Evolutionary conservation across 495 filamentous ascomycete species (phyloP).

Genomic region (Neurospora sp.): DNA sequence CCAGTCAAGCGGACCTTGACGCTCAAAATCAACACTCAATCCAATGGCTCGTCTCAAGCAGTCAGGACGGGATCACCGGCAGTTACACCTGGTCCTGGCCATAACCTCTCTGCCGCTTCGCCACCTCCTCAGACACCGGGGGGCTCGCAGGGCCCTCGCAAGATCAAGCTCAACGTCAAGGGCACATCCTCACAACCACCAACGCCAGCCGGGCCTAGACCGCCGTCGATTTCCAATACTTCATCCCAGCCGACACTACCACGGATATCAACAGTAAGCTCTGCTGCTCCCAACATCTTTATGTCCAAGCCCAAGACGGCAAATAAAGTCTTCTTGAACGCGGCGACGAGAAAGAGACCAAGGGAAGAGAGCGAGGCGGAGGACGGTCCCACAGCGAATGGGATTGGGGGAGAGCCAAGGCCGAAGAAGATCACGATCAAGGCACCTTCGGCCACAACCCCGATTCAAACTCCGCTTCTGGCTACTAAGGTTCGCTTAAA

Average conservation of each 20-base stretch:
- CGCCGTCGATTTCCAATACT: slow-evolving; percentile 4
- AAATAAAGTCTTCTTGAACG: slow-evolving; percentile 26
- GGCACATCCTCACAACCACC: slow-evolving; percentile 28
- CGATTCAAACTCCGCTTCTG: background rate
- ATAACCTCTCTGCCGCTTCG: slow-evolving; percentile 13
- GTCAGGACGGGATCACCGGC: background rate
- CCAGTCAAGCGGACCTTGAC: slow-evolving; percentile 12
- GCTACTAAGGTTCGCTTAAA: slow-evolving; percentile 27
- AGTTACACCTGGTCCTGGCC: slow-evolving; percentile 3
- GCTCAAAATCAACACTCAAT: slow-evolving; percentile 13
- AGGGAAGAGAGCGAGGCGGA: slow-evolving; percentile 32
- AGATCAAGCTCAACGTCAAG: slow-evolving; percentile 44
- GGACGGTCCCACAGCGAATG: slow-evolving; percentile 25
- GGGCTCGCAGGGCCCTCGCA: slow-evolving; percentile 25
- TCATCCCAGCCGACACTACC: background rate
- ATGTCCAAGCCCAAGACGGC: slow-evolving; percentile 40
- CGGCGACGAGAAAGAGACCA: slow-evolving; percentile 36
- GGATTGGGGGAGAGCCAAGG: slow-evolving; percentile 13
- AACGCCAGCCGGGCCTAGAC: slow-evolving; percentile 30
- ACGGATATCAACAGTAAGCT: slow-evolving; percentile 1
- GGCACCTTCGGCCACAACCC: slow-evolving; percentile 6
- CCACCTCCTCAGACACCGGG: slow-evolving; percentile 23
- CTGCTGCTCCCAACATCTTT: slow-evolving; percentile 13
- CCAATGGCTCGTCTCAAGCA: slow-evolving; percentile 3
- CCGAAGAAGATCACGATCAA: slow-evolving; percentile 32